These are phyloP conservation scores for Tulasnella sp. DNA, from an alignment of 768 basidiomycete species.

Conservation along the genomic window DNA sequence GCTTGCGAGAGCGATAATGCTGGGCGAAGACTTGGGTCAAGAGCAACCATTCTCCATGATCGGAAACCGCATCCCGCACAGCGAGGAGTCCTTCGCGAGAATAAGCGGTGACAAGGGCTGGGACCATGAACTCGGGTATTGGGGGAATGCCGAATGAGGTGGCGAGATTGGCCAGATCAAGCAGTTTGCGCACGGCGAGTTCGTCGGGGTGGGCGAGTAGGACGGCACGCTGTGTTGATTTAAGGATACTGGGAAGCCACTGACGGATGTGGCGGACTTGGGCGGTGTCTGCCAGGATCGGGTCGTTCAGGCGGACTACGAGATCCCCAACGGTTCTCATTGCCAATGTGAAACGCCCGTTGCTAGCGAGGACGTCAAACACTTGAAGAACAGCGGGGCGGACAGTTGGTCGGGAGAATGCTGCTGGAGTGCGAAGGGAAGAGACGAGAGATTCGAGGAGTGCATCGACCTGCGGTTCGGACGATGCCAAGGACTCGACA, in stretches of 20 bases:
- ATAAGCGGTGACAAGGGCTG: conserved; percentile 21
- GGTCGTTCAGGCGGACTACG: not conserved
- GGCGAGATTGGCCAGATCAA: not conserved
- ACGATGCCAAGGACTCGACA: not conserved
- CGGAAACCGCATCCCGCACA: not conserved
- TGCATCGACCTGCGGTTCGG: not conserved
- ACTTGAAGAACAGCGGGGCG: not conserved
- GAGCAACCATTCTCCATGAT: not conserved
- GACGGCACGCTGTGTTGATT: not conserved
- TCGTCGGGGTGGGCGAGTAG: not conserved
- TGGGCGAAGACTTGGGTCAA: conserved; percentile 5
- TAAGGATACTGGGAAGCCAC: not conserved
- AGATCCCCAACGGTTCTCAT: not conserved
- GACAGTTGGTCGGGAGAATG: not conserved
- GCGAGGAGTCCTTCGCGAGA: not conserved
- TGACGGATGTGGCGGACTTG: not conserved
- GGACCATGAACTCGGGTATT: conserved; percentile 20
- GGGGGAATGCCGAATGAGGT: not conserved
- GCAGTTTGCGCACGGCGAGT: not conserved
- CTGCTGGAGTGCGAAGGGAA: not conserved
- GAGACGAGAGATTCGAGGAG: conserved; percentile 1
- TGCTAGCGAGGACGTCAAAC: not conserved
- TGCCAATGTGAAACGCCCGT: not conserved
- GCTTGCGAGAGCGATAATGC: conserved; percentile 2
- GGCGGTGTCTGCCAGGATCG: not conserved